Percentiles rank a stretch among this genome's conserved stretches.
These are phyloP conservation scores for Oryza longistaminata DNA, from an alignment of 176 grass and related monocot genomes.

Conservation along the genomic window DNA sequence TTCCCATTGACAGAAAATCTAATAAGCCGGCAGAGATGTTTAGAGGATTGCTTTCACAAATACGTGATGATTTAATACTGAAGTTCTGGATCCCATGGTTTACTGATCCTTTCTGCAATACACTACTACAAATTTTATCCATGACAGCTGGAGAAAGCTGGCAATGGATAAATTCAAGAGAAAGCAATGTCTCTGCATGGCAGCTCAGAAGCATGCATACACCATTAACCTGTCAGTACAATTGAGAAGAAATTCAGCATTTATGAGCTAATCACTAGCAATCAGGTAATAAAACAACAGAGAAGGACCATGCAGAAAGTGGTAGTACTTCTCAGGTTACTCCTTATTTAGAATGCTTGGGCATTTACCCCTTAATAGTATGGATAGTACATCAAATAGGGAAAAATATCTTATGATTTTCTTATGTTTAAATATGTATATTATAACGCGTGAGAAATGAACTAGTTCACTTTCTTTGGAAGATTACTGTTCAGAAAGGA, in stretches of 20 bases:
- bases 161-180: conserved; percentile 61
- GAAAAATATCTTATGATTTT: background rate
- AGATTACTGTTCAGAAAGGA: background rate
- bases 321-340: background rate
- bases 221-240: conserved; percentile 48
- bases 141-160: conserved; percentile 50
- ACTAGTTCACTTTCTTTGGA: background rate
- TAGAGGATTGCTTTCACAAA: conserved; percentile 41
- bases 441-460: background rate
- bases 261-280: background rate
- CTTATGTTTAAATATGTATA: background rate
- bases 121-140: conserved; percentile 52
- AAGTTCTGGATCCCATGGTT: conserved; percentile 46
- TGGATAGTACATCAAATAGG: too few species aligned
- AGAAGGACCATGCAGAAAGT: conserved; percentile 10
- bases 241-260: conserved; percentile 22
- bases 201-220: conserved; percentile 49
- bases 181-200: conserved; percentile 52
- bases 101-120: conserved; percentile 30
- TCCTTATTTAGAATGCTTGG: background rate
- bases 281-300: conserved; percentile 4
- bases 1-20: conserved; percentile 51
- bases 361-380: too few species aligned
- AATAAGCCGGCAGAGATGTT: conserved; percentile 37
- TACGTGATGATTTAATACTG: conserved; percentile 47